A percentile compares a stretch with the other conserved stretches of the same genome.
phyloP scores from a whole-genome alignment of 139 green algal species.

The Tetraselmis chui region DNA sequence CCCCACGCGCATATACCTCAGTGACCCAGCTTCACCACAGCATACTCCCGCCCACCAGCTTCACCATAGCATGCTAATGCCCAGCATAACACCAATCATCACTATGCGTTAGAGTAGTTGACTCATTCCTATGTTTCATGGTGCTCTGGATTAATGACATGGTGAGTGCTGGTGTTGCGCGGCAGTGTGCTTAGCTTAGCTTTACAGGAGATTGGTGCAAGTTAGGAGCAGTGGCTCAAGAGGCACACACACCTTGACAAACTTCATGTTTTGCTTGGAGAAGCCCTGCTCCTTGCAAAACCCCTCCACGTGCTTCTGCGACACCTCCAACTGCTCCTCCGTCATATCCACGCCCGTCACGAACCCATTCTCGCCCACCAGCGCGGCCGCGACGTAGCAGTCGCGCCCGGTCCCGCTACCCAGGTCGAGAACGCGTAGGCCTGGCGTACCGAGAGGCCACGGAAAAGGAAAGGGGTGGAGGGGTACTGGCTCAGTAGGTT shows the following conservation, averaged over 20 bases:
- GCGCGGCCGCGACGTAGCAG: constrained; percentile 81
- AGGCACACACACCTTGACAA: constrained; percentile 59
- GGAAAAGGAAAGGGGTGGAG: too few relatives aligned
- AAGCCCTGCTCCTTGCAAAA: constrained; percentile 74
- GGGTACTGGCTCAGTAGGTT: background rate
- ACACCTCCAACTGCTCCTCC: constrained; percentile 77
- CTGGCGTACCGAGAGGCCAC: constrained; percentile 36
- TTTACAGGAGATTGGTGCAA: too few relatives aligned
- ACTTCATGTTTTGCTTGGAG: constrained; percentile 72
- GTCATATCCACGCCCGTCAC: constrained; percentile 97
- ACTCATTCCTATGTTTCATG: too few relatives aligned
- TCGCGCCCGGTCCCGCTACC: constrained; percentile 83
- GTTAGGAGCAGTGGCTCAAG: too few relatives aligned
- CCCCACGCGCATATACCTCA: background rate
- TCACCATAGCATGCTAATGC: too few relatives aligned
- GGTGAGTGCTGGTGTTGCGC: too few relatives aligned
- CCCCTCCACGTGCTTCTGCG: constrained; percentile 51
- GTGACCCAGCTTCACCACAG: too few relatives aligned
- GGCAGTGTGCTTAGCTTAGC: too few relatives aligned
- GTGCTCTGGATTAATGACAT: too few relatives aligned
- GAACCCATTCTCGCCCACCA: constrained; percentile 75
- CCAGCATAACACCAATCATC: too few relatives aligned
- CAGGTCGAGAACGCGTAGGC: constrained; percentile 62
- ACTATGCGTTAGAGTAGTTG: too few relatives aligned
- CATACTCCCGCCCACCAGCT: too few relatives aligned